Percentiles rank a stretch among this genome's conserved stretches.
These are phyloP conservation scores for Penicillium sumatraense DNA, from an alignment of 2,329 filamentous ascomycete genomes.

Conservation along the genomic window DNA sequence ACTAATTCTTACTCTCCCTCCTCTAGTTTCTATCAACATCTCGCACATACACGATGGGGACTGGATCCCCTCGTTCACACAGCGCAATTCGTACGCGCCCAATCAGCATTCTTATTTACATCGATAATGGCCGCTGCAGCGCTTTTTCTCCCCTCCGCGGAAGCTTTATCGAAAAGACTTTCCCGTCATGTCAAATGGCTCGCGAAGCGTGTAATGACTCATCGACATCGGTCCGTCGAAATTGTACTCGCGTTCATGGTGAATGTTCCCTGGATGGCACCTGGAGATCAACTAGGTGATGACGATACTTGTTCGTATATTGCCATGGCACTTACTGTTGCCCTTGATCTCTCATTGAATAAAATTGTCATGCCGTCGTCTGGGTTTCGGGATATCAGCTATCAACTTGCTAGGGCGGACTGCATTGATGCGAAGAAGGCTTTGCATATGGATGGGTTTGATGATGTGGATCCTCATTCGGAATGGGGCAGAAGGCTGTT, in stretches of 20 bases:
- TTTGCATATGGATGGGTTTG: conserved; percentile 69
- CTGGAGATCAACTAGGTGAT: conserved; percentile 50
- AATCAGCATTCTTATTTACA: conserved; percentile 73
- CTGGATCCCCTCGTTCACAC: conserved; percentile 71
- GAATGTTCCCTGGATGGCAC: conserved; percentile 75
- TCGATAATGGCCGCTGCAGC: conserved; percentile 72
- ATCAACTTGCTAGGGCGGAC: conserved; percentile 44
- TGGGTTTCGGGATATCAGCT: conserved; percentile 56
- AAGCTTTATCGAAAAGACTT: conserved; percentile 67
- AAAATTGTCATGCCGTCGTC: conserved; percentile 67
- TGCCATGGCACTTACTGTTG: conserved; percentile 70
- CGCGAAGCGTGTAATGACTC: conserved; percentile 64
- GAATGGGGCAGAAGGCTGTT: conserved; percentile 65
- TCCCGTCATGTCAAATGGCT: conserved; percentile 67
- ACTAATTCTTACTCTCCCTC: not conserved
- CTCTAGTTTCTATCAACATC: conserved; percentile 67
- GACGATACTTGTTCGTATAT: conserved; percentile 76
- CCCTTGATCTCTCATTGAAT: conserved; percentile 70
- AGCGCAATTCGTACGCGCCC: conserved; percentile 65
- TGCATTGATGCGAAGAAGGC: conserved; percentile 63
- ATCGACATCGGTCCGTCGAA: conserved; percentile 70
- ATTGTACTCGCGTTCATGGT: conserved; percentile 77
- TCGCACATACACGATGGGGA: conserved; percentile 76
- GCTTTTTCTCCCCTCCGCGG: conserved; percentile 67
- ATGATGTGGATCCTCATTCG: conserved; percentile 64